Evolutionary conservation across 768 basidiomycete species (phyloP), one percentile per base, ranked within the genome.

Genomic region (Chalciporus chontae): DNA sequence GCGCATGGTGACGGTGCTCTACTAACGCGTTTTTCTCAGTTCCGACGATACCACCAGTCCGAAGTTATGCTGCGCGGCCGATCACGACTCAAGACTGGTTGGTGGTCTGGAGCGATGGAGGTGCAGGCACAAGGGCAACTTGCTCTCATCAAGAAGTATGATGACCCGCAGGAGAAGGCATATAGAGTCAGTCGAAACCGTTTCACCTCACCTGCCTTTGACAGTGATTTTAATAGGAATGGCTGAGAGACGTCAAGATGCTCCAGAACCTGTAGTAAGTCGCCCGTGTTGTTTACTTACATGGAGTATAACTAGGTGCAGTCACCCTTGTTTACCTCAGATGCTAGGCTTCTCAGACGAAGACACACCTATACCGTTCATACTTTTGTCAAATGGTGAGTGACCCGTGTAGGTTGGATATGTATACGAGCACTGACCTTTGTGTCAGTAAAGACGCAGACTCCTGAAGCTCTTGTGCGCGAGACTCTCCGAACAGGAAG

Each of bases 281-380:
- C 15, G 13, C 5, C 3, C 31, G 14, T 34, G 21, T 18, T 13
- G 13, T 18, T 41, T 13, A 4, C 42, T 8, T 17, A 18, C 9
- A 18, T 15, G 17, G 11, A 7, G 7, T 18, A 5, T 38, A 32
- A 53, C 3, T 14, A 7, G 29, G 15, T 26, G 14, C 34, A 78
- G 78, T 52, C 78, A 79, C 48, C 76, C 78, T 15, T 79, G 76
- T 54, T 60, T 80, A 19, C 78, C 79, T 0, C 77, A 79, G 56
- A 72, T 81, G 70, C 52, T 77, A 7, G 78, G 79, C 1, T 76
- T 76, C 54, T 79, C 77, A 0, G 62, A 71, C 13, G 72, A 72
- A 14, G 66, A 72, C 31, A 63, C 73, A 0, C 71, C 71, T 2
- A 77, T 74, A 0, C 78, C 77, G 0, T 80, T 80, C 52, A 75